These are phyloP conservation scores for Onygena corvina DNA, from an alignment of 2,329 filamentous ascomycete genomes.

Conservation along the genomic window DNA sequence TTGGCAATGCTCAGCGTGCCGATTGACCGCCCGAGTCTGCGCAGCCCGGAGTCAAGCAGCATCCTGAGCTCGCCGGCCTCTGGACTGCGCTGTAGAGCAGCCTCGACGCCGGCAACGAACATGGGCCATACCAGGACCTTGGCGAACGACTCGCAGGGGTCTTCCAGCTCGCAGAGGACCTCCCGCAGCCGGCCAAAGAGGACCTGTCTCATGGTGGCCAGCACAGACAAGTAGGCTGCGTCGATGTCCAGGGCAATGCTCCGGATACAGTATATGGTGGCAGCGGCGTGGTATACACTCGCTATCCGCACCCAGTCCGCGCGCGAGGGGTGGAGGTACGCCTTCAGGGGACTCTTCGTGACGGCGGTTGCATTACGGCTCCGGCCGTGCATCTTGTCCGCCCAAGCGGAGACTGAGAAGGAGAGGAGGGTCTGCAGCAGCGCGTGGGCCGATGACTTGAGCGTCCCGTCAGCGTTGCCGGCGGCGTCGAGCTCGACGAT, in stretches of 20 bases:
- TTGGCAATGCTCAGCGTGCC: conserved; percentile 13
- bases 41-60: conserved; percentile 7
- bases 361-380: not conserved
- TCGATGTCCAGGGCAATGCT: conserved; percentile 13
- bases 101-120: conserved; percentile 15
- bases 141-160: conserved; percentile 8
- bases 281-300: conserved; percentile 13
- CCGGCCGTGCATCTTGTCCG: conserved; percentile 9
- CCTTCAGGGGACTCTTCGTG: conserved; percentile 1
- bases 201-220: conserved; percentile 13
- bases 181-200: conserved; percentile 10
- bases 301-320: conserved; percentile 15
- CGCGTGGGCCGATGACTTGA: not conserved
- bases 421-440: conserved; percentile 14
- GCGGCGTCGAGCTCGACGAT: not conserved
- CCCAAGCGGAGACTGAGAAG: conserved; percentile 12
- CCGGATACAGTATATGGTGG: conserved; percentile 14
- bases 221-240: conserved; percentile 10
- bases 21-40: conserved; percentile 10
- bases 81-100: conserved; percentile 9
- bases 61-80: conserved; percentile 5
- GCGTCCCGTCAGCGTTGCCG: conserved; percentile 2
- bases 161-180: conserved; percentile 3
- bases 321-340: conserved; percentile 12
- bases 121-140: conserved; percentile 16